A percentile compares a stretch with the other conserved stretches of the same genome.
These are phyloP conservation scores for Corniculantispora saksenae DNA, from an alignment of 2,329 filamentous ascomycete species.

Conservation along the genomic window DNA sequence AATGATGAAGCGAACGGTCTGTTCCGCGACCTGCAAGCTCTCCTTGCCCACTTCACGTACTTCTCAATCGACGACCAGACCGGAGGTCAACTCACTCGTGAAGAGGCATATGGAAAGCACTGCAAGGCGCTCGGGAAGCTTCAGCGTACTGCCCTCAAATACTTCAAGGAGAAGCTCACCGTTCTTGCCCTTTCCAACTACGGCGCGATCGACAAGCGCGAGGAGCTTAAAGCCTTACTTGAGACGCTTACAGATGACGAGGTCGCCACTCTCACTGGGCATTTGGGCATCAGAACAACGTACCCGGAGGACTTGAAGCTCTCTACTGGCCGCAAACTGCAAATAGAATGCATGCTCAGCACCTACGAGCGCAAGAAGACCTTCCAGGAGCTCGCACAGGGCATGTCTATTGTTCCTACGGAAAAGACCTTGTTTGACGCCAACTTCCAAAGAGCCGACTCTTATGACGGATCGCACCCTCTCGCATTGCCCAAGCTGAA, in stretches of 20 bases:
- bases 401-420: slow-evolving; percentile 78
- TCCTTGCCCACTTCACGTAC: slow-evolving; percentile 84
- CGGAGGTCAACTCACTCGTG: slow-evolving; percentile 70
- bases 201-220: slow-evolving; percentile 77
- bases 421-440: slow-evolving; percentile 79
- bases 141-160: slow-evolving; percentile 74
- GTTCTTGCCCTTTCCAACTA: slow-evolving; percentile 92
- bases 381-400: slow-evolving; percentile 76
- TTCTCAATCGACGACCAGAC: slow-evolving; percentile 93
- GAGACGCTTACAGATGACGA: slow-evolving; percentile 73
- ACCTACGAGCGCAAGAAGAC: slow-evolving; percentile 75
- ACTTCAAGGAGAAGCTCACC: slow-evolving; percentile 89
- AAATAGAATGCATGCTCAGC: slow-evolving; percentile 71
- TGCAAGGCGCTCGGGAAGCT: slow-evolving; percentile 75
- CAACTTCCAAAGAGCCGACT: slow-evolving; percentile 76
- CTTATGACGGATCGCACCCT: slow-evolving; percentile 83
- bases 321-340: slow-evolving; percentile 61
- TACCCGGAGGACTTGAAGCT: slow-evolving; percentile 75
- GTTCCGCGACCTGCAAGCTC: slow-evolving; percentile 74
- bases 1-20: slow-evolving; percentile 73
- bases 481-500: slow-evolving; percentile 93
- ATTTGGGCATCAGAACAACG: slow-evolving; percentile 76
- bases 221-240: slow-evolving; percentile 77
- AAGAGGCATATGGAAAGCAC: slow-evolving; percentile 78
- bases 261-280: slow-evolving; percentile 64